Percentiles rank a stretch among this genome's conserved stretches.
Conservation (phyloP, 257 asterid genomes). For the Ilex aquifolium region DNA sequence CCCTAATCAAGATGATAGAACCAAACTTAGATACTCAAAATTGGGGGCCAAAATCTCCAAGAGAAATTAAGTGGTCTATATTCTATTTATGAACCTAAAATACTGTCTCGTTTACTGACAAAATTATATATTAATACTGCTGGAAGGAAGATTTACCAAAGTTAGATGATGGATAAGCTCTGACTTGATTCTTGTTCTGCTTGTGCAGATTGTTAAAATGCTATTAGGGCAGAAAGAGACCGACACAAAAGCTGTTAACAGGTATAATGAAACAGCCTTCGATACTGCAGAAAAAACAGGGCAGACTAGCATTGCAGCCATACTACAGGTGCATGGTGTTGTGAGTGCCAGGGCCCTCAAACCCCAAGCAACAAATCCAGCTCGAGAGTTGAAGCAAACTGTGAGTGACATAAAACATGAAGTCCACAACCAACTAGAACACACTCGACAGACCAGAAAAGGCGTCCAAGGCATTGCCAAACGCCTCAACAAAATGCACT, state of each 20-base stretch:
- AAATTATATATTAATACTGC: too few relatives aligned
- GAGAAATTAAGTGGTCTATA: too few relatives aligned
- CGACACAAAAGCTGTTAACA: conserved; percentile 25
- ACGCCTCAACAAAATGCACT: conserved; percentile 42
- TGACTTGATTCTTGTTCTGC: conserved; percentile 8
- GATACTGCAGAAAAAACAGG: conserved; percentile 40
- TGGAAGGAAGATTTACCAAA: too few relatives aligned
- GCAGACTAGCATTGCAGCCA: conserved; percentile 19
- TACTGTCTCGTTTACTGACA: too few relatives aligned
- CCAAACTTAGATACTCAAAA: too few relatives aligned
- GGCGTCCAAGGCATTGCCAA: conserved; percentile 43
- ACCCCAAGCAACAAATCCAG: conserved; percentile 34
- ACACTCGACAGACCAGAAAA: conserved; percentile 35
- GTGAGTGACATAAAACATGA: conserved; percentile 51
- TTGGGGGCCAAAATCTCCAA: too few relatives aligned
- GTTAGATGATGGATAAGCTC: not conserved
- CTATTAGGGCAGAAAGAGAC: conserved; percentile 27
- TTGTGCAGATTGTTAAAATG: conserved; percentile 35
- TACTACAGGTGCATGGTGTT: conserved; percentile 31
- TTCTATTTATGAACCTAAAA: too few relatives aligned
- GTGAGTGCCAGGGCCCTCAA: conserved; percentile 20
- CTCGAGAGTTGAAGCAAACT: conserved; percentile 37
- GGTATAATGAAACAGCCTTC: conserved; percentile 36
- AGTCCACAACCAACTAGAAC: conserved; percentile 43
- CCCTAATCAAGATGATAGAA: too few relatives aligned